Base-by-base conservation (phyloP, 257 asterid genomes). In the Lithospermum erythrorhizon region DNA sequence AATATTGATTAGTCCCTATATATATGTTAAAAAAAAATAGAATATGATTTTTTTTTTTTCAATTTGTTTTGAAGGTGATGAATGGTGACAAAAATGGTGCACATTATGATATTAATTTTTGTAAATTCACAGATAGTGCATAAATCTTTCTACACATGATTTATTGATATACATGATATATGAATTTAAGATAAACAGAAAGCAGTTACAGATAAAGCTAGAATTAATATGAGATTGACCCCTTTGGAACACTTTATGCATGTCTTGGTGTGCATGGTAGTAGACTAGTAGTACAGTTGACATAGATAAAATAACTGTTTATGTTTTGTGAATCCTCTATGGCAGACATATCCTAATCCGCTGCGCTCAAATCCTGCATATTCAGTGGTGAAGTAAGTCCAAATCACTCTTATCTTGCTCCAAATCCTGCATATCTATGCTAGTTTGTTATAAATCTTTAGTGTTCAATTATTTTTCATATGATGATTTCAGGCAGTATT, bases 361-460 rank as follows among this genome's bases (percentile, higher is more conserved):
- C 54, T 79, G 58, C 75, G 72, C 49, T 70, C 57, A 52, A 79
- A 79, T 71, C 82, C 82, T 63, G 79, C 85, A 57, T 79, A 79
- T 70, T 79, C 85, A 65, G 85, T 79, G 30, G 85, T 79, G 58
- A 79, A 76, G 85, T 79, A 57, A 70, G 82, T 27, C 58, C 21
- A 55, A 30, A 61, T 45, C 25, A 16, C 45, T 52, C 19, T 23
- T n/a, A 51, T 21, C 32, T 59, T 57, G 5, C 37, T 29, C 58
- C 25, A 19, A 49, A 22, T 41, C 27, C 17, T 53, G 32, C 18
- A 48, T 17, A 58, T 66, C 35, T 37, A 41, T 3, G 49, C 49
- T 13, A 41, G 49, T 41, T 41, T 41, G 13, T 13, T 18, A 54
- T 49, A 45, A 57, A 13, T 63, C 48, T 57, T 6, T 1, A n/a